Conservation (phyloP, 164 flowering plant genomes). For the Tetrastigma voinierianum region DNA sequence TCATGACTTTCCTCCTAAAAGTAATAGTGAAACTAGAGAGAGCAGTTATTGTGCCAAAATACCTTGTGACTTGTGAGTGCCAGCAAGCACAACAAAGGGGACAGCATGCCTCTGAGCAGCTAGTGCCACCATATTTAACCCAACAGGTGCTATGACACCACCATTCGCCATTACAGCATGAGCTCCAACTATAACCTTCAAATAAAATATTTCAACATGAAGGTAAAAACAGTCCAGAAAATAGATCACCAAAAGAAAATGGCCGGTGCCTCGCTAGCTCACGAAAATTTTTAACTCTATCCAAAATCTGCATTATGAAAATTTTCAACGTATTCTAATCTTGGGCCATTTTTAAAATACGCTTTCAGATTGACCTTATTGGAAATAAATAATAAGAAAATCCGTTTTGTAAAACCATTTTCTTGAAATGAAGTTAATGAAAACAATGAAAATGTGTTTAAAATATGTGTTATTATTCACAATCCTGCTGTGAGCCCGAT, state of each 20-base stretch:
- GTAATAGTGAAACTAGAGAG: neutral
- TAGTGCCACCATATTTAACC: slow-evolving; percentile 98
- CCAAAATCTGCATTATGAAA: too few relatives aligned
- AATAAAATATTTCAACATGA: slow-evolving; percentile 9
- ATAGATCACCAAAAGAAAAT: neutral
- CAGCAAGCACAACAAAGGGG: slow-evolving; percentile 98
- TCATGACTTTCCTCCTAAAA: neutral
- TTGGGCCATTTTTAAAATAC: too few relatives aligned
- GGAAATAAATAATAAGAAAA: too few relatives aligned
- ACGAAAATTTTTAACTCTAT: too few relatives aligned
- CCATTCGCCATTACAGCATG: slow-evolving; percentile 99
- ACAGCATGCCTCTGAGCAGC: slow-evolving; percentile 99
- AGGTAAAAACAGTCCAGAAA: slow-evolving; percentile 6
- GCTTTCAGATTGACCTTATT: too few relatives aligned
- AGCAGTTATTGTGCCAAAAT: slow-evolving; percentile 4
- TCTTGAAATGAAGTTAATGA: too few relatives aligned
- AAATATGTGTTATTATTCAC: too few relatives aligned
- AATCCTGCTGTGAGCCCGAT: too few relatives aligned
- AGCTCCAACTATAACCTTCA: slow-evolving; percentile 96
- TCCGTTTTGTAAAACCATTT: too few relatives aligned
- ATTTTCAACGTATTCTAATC: too few relatives aligned
- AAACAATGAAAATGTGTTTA: too few relatives aligned
- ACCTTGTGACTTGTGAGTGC: slow-evolving; percentile 99
- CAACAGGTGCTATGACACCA: slow-evolving; percentile 94
- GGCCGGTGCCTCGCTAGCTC: too few relatives aligned